Evolutionary conservation across 2,329 filamentous ascomycete species (phyloP).

Genomic region (Fusarium cicatricum): DNA sequence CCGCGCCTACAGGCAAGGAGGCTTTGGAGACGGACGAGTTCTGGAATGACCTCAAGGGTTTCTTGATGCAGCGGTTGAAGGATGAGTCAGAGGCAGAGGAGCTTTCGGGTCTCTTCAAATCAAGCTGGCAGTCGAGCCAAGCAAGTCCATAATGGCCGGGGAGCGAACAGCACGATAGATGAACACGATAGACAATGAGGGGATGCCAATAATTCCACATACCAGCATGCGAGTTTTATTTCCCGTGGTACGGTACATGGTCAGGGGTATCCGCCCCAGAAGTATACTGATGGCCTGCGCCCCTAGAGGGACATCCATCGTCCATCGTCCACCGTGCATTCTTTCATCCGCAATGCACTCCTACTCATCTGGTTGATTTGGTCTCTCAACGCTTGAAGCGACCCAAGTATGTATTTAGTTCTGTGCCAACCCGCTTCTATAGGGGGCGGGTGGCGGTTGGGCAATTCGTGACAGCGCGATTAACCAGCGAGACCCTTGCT

Average conservation of each 20-base stretch:
- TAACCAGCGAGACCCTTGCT: slow-evolving; percentile 68
- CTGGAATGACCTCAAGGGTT: slow-evolving; percentile 85
- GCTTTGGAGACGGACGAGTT: slow-evolving; percentile 77
- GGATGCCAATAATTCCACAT: slow-evolving; percentile 40
- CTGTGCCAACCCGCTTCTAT: slow-evolving; percentile 33
- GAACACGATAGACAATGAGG: slow-evolving; percentile 24
- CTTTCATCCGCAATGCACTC: slow-evolving; percentile 36
- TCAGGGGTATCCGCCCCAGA: slow-evolving; percentile 39
- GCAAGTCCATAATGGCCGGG: slow-evolving; percentile 37
- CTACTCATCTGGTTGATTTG: slow-evolving; percentile 40
- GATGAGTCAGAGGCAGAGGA: slow-evolving; percentile 72
- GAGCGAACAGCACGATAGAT: slow-evolving; percentile 19
- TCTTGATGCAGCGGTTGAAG: slow-evolving; percentile 79
- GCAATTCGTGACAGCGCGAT: slow-evolving; percentile 30
- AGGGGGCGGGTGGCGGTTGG: slow-evolving; percentile 22
- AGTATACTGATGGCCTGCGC: slow-evolving; percentile 33
- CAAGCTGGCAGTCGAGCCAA: slow-evolving; percentile 68
- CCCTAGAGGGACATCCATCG: slow-evolving; percentile 29
- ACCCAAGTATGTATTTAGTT: slow-evolving; percentile 41
- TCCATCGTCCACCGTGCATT: slow-evolving; percentile 15
- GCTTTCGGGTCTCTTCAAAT: slow-evolving; percentile 72
- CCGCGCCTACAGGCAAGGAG: slow-evolving; percentile 58
- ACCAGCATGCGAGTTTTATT: slow-evolving; percentile 43
- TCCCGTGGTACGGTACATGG: slow-evolving; percentile 44
- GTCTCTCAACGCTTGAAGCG: slow-evolving; percentile 39